phyloP scores from a whole-genome alignment of 148 eudicot genomes.

The Diospyros kaki region DNA sequence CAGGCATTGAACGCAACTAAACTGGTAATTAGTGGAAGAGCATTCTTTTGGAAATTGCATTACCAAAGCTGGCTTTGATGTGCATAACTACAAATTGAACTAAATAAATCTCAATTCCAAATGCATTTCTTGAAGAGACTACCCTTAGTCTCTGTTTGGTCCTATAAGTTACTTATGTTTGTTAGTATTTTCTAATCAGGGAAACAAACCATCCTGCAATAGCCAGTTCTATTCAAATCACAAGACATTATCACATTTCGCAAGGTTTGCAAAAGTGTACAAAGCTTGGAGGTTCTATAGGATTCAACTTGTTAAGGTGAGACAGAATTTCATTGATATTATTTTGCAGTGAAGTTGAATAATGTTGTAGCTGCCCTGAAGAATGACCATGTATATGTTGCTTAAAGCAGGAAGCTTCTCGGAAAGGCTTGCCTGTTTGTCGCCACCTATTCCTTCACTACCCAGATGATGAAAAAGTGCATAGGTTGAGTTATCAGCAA shows the following conservation, averaged over 20 bases:
- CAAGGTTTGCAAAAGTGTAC: constrained; percentile 79
- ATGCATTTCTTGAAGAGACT: background rate
- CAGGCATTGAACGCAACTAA: constrained; percentile 3
- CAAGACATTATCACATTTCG: constrained; percentile 78
- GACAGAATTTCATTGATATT: background rate
- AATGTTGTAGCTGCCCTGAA: background rate
- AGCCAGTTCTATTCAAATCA: constrained; percentile 87
- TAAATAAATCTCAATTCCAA: too few relatives aligned
- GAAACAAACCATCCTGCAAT: constrained; percentile 86
- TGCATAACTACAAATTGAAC: background rate
- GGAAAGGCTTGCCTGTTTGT: constrained; percentile 84
- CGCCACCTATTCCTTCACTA: constrained; percentile 94
- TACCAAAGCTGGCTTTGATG: background rate
- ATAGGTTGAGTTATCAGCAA: constrained; percentile 72
- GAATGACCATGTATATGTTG: background rate
- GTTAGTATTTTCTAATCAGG: constrained; percentile 41
- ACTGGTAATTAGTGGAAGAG: background rate
- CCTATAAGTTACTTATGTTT: constrained; percentile 8
- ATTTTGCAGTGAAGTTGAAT: background rate
- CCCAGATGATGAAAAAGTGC: constrained; percentile 76
- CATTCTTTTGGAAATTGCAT: background rate
- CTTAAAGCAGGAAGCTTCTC: constrained; percentile 69
- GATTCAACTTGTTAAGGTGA: constrained; percentile 86
- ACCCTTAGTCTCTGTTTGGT: background rate
- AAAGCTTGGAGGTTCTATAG: constrained; percentile 97